Evolutionary conservation across 352 stramenopile species (phyloP), one percentile per base, ranked within the genome.

Genomic region (Phytophthora ohioensis): DNA sequence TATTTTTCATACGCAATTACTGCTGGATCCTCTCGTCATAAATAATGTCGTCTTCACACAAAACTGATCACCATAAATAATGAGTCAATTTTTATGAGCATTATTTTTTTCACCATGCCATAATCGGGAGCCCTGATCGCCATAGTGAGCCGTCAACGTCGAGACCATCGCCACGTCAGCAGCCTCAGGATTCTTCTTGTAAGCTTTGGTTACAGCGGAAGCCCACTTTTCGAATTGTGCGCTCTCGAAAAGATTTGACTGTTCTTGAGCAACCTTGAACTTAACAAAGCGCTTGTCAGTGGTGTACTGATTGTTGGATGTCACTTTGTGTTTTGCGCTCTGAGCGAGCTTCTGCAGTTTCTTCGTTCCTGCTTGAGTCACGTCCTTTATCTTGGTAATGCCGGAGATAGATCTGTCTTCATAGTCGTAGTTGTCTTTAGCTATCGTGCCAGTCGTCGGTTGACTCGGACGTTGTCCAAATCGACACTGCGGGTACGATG

Each of bases 321-420:
- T 27, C 21, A 61, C 9, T 8, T 42, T 52, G 3, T 15, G 30
- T 41, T 42, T 62, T 5, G 31, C n/a, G 4, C 4, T 8, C 3
- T 42, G 15, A 31, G 30, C 30, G 13, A 42, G 15, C 3, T 62
- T 62, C 55, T 59, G 38, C 2, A 59, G 12, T 5, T 59, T 59
- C 53, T 59, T 57, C 49, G 32, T 43, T 15, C 49, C 49, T 32
- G 34, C 35, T 43, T 43, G 32, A 43, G 49, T n/a, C 9, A 57
- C 4, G 8, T 57, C 49, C 9, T 57, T 57, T 34, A 57, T 12
- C 13, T 57, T 57, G 15, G 49, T 32, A 30, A 57, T 21, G 7
- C 35, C 35, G n/a, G 49, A 13, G 17, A 57, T 3, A 17, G 3
- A 32, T 43, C 49, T 11, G 4, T 42, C 49, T 57, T 57, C 49